Evolutionary conservation across 352 stramenopile genomes (phyloP).

Genomic region (Pythium vanterpoolii): DNA sequence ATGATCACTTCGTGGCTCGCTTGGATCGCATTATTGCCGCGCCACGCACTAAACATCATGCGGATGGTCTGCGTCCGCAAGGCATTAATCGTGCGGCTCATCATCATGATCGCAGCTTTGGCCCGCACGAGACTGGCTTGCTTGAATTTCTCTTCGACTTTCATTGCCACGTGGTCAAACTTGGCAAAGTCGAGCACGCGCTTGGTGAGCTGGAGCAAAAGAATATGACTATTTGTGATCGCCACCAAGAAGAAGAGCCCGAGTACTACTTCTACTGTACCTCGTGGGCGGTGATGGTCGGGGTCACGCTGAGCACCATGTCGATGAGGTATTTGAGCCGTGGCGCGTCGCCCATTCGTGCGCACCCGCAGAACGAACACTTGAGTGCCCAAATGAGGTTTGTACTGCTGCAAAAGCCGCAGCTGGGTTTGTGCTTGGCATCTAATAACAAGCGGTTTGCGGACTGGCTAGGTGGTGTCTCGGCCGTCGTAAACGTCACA

Average conservation of each 20-base stretch:
- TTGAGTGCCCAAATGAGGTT: conserved; percentile 67
- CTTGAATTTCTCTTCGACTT: conserved; percentile 72
- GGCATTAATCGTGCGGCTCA: conserved; percentile 58
- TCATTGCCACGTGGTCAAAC: conserved; percentile 73
- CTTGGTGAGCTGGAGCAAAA: conserved; percentile 46
- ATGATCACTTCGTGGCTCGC: conserved; percentile 51
- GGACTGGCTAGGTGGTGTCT: conserved; percentile 47
- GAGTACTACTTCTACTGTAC: conserved; percentile 15
- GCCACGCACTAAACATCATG: conserved; percentile 81
- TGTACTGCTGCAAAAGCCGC: conserved; percentile 68
- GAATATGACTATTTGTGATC: not conserved
- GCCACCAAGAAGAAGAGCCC: not conserved
- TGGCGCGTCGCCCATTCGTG: conserved; percentile 67
- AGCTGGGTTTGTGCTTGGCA: conserved; percentile 22
- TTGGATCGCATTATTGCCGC: conserved; percentile 51
- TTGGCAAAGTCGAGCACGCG: conserved; percentile 74
- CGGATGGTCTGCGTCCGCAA: conserved; percentile 60
- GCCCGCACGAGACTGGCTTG: conserved; percentile 73
- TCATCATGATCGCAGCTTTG: conserved; percentile 79
- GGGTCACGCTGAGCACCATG: conserved; percentile 74
- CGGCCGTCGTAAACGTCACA: conserved; percentile 52
- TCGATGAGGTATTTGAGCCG: conserved; percentile 75
- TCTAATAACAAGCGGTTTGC: conserved; percentile 37
- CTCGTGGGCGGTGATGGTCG: conserved; percentile 48
- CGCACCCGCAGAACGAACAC: conserved; percentile 68